A percentile compares a stretch with the other conserved stretches of the same genome.
These are phyloP conservation scores for Starmerella sp. DNA, from an alignment of 805 yeast species.

Conservation along the genomic window DNA sequence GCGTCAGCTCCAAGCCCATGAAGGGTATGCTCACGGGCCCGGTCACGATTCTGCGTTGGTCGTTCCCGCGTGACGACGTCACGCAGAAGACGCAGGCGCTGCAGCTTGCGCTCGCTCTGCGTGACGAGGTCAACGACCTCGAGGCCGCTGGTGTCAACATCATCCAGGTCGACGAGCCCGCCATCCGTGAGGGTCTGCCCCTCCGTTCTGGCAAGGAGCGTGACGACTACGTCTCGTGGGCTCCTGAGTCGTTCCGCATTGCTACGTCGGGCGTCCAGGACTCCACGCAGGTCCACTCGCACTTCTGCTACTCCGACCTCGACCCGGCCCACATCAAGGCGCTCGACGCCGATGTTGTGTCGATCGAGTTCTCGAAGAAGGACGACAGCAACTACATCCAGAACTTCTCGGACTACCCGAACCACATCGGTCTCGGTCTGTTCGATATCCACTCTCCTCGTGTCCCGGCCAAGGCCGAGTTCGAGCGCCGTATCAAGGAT, in stretches of 20 bases:
- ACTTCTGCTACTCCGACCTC: conserved; percentile 99
- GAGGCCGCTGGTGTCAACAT: conserved; percentile 97
- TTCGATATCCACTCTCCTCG: conserved; percentile 99
- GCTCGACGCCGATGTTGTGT: conserved; percentile 97
- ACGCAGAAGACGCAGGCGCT: conserved; percentile 86
- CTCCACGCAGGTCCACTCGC: conserved; percentile 97
- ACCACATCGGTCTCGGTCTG: conserved; percentile 98
- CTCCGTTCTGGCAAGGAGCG: conserved; percentile 96
- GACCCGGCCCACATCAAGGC: conserved; percentile 99
- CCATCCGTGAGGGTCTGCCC: conserved; percentile 99
- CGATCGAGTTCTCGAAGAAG: conserved; percentile 99
- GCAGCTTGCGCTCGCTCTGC: conserved; percentile 93
- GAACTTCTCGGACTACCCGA: conserved; percentile 97
- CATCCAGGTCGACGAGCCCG: conserved; percentile 99
- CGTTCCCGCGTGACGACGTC: conserved; percentile 99
- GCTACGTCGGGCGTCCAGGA: conserved; percentile 96
- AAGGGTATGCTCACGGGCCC: conserved; percentile 99
- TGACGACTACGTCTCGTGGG: conserved; percentile 93
- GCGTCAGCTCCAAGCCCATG: conserved; percentile 88
- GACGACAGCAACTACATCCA: conserved; percentile 96
- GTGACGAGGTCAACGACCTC: conserved; percentile 97
- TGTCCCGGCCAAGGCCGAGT: conserved; percentile 96
- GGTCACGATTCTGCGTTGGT: conserved; percentile 98
- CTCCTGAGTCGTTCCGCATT: conserved; percentile 98
- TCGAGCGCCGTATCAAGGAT: conserved; percentile 83